phyloP scores from a whole-genome alignment of 1,284 basidiomycete species.

The Flammula alnicola region DNA sequence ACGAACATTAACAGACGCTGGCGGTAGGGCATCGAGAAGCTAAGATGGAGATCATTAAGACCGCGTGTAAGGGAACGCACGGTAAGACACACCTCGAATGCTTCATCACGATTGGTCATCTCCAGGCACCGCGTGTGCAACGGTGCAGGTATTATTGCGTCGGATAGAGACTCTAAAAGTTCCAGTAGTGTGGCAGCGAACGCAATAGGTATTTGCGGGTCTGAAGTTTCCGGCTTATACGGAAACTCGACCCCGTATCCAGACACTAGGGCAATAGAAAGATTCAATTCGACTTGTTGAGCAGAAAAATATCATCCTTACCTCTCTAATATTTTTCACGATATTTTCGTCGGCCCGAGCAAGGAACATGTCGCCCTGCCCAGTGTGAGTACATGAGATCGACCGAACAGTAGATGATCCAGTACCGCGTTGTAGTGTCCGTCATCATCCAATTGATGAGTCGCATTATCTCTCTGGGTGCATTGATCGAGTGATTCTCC shows the following conservation, averaged over 20 bases:
- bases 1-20: constrained; percentile 59
- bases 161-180: constrained; percentile 62
- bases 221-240: constrained; percentile 36
- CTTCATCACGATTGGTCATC: constrained; percentile 62
- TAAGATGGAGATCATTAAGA: constrained; percentile 24
- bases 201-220: constrained; percentile 46
- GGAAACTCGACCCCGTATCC: constrained; percentile 68
- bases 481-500: constrained; percentile 56
- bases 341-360: constrained; percentile 46
- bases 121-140: constrained; percentile 60
- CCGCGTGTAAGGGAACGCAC: neutral
- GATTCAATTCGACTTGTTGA: neutral
- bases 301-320: constrained; percentile 30
- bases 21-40: constrained; percentile 55
- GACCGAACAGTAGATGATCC: constrained; percentile 4
- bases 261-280: constrained; percentile 44
- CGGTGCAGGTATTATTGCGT: constrained; percentile 60
- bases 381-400: constrained; percentile 8
- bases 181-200: constrained; percentile 60
- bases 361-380: constrained; percentile 61
- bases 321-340: constrained; percentile 63
- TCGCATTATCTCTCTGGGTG: constrained; percentile 71
- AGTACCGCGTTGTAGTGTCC: constrained; percentile 50
- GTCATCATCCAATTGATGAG: constrained; percentile 78
- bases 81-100: constrained; percentile 59